These are phyloP conservation scores for Phytophthora multivora DNA, from an alignment of 352 stramenopile species.

Conservation along the genomic window DNA sequence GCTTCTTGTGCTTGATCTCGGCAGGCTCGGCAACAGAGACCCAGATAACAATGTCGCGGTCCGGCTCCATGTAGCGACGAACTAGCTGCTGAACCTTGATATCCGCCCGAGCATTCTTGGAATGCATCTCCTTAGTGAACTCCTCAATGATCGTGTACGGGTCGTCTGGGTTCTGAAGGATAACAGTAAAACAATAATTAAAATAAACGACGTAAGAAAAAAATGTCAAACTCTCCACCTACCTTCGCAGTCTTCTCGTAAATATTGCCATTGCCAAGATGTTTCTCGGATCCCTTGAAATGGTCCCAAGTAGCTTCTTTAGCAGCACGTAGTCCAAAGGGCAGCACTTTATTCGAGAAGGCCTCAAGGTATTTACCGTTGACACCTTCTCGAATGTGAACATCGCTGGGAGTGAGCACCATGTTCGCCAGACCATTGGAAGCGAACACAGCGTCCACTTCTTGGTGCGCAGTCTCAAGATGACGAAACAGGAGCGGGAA, in stretches of 20 bases:
- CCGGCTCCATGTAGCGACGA: conserved; percentile 50
- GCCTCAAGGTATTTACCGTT: conserved; percentile 46
- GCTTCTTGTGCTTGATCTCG: conserved; percentile 55
- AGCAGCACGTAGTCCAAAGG: conserved; percentile 41
- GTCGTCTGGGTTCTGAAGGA: conserved; percentile 23
- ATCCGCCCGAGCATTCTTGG: conserved; percentile 48
- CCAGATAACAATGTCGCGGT: conserved; percentile 61
- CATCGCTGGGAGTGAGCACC: conserved; percentile 34
- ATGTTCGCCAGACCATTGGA: conserved; percentile 41
- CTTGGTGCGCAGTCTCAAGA: conserved; percentile 30
- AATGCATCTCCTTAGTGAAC: conserved; percentile 53
- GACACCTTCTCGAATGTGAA: conserved; percentile 41
- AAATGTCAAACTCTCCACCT: neutral
- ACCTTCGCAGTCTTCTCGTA: conserved; percentile 44
- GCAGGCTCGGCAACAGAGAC: conserved; percentile 40
- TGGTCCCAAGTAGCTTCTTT: conserved; percentile 46
- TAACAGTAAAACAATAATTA: neutral
- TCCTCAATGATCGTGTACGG: conserved; percentile 59
- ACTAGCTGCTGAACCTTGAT: conserved; percentile 61
- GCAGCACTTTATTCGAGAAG: conserved; percentile 48
- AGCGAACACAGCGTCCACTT: conserved; percentile 38
- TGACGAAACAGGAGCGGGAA: conserved; percentile 37
- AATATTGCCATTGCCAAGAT: conserved; percentile 37
- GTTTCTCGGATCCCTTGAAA: conserved; percentile 45
- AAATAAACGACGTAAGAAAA: neutral